Evolutionary conservation across 306 rosid species (phyloP).

Genomic region (Luffa aegyptiaca): DNA sequence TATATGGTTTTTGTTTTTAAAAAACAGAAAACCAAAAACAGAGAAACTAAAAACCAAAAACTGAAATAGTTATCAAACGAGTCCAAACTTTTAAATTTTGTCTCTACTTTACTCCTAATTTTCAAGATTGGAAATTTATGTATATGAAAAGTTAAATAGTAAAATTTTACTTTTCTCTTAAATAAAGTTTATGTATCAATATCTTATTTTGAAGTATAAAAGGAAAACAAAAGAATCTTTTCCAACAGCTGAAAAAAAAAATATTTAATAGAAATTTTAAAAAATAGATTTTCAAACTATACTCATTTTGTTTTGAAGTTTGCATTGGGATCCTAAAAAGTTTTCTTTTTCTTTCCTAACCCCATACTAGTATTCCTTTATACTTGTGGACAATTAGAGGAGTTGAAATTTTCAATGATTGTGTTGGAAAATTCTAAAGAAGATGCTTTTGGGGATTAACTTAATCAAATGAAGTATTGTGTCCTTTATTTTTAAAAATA

Average conservation of each 20-base stretch:
- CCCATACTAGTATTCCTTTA: background rate
- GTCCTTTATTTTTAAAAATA: no score
- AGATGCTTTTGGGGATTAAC: background rate
- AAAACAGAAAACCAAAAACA: no score
- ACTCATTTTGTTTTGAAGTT: background rate
- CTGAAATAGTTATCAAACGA: no score
- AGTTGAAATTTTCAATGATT: background rate
- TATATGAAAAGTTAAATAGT: no score
- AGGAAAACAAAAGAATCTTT: background rate
- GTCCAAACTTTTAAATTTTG: no score
- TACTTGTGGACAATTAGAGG: background rate
- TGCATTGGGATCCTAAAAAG: constrained; percentile 11
- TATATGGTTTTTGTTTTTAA: no score
- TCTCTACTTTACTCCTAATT: no score
- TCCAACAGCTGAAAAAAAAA: background rate
- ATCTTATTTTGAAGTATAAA: no score
- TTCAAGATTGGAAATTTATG: no score
- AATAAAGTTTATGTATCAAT: no score
- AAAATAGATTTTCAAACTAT: background rate
- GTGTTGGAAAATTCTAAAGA: background rate
- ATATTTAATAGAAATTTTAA: background rate
- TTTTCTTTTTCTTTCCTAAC: background rate
- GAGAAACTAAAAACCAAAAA: no score
- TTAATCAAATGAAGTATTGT: background rate
- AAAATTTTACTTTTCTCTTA: no score